Evolutionary conservation across 805 yeast genomes (phyloP), one percentile per base, ranked within the genome.

Genomic region (Tetrapisispora arboricola): DNA sequence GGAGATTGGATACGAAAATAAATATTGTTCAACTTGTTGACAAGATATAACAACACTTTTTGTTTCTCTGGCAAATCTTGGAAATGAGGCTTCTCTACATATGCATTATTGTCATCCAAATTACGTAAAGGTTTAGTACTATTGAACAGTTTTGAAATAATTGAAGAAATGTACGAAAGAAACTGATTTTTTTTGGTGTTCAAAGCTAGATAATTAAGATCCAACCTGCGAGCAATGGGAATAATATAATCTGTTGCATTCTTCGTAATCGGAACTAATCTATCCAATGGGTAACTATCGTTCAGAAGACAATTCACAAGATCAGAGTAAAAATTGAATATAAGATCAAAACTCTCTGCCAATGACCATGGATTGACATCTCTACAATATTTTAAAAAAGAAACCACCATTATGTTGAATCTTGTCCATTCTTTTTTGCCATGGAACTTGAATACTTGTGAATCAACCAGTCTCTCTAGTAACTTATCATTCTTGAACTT

Each of bases 131-230:
- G 71, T 30, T 84, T 66, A 29, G 76, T 73, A 39, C 77, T 68
- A 50, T 80, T 80, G 63, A 80, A 79, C 22, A 77, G 58, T 49
- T 71, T 73, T 38, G 81, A 63, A 15, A 80, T 61, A 2, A 75
- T 58, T 4, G 78, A 65, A 0, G 85, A 76, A 19, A 73, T 51
- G 54, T 68, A 71, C 6, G 73, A 63, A 28, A 68, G 53, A 27
- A 58, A 58, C 25, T 42, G 78, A 49, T 22, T 66, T 65, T 48
- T 58, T 50, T 47, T 46, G 3, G 51, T 46, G 11, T 49, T 52
- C 13, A 48, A 21, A 4, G 27, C 36, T 38, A 36, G 32, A 41
- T 45, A 47, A 20, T 53, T 44, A 2, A 38, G 40, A 41, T 61
- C 64, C 20, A 60, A 37, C 29, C 42, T 41, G 13, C 32, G 33